A percentile compares a stretch with the other conserved stretches of the same genome.
Conservation (phyloP, 257 asterid species). For the Nyctanthes arbortristis region DNA sequence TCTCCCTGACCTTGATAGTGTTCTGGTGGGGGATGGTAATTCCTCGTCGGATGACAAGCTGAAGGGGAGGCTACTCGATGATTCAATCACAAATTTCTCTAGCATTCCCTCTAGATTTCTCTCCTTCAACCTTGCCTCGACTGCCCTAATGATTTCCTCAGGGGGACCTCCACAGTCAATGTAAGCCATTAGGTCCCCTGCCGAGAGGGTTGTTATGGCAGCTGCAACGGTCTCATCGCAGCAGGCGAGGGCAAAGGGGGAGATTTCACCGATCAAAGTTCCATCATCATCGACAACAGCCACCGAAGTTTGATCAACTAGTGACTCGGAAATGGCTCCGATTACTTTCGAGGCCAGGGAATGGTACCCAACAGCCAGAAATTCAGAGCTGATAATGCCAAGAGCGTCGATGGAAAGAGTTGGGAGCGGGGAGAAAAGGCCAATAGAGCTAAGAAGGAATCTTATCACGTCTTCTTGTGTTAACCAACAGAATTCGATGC, state of each 20-base stretch:
- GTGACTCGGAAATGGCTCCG: slow-evolving; percentile 43
- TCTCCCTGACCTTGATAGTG: slow-evolving; percentile 30
- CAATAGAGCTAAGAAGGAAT: slow-evolving; percentile 68
- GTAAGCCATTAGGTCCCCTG: slow-evolving; percentile 80
- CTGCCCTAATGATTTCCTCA: slow-evolving; percentile 57
- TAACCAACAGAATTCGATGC: slow-evolving; percentile 78
- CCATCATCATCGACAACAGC: slow-evolving; percentile 69
- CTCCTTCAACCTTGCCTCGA: slow-evolving; percentile 58
- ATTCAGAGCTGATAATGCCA: slow-evolving; percentile 46
- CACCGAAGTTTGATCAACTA: slow-evolving; percentile 60
- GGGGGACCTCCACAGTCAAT: slow-evolving; percentile 79
- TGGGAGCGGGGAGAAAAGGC: slow-evolving; percentile 65
- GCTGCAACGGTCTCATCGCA: slow-evolving; percentile 65
- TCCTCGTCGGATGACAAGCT: slow-evolving; percentile 58
- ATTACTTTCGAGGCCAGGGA: slow-evolving; percentile 49
- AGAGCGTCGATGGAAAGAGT: slow-evolving; percentile 66
- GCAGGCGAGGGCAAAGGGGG: slow-evolving; percentile 62
- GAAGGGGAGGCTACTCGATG: slow-evolving; percentile 1
- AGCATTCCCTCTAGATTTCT: slow-evolving; percentile 52
- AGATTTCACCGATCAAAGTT: slow-evolving; percentile 60
- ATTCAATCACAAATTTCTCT: slow-evolving; percentile 40
- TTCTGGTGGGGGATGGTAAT: slow-evolving; percentile 34
- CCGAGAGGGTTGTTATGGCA: slow-evolving; percentile 69
- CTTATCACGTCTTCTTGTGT: slow-evolving; percentile 78
- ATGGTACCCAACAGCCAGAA: slow-evolving; percentile 40